Evolutionary conservation across 768 basidiomycete species (phyloP).

Genomic region (Lyophyllum atratum): DNA sequence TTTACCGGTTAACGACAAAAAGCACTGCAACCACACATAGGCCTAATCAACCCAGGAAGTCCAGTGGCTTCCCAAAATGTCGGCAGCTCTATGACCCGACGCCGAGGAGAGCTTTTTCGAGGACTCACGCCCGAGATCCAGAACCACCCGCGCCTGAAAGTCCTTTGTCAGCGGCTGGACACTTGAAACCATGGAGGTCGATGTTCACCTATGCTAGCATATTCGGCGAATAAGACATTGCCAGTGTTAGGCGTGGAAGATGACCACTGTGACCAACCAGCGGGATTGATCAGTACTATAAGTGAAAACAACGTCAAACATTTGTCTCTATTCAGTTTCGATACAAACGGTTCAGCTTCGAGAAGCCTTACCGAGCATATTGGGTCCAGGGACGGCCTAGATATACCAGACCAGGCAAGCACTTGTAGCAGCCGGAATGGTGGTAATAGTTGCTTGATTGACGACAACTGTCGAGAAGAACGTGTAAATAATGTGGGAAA

Average conservation of each 20-base stretch:
- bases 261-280: constrained; percentile 28
- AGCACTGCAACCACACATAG: constrained; percentile 14
- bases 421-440: constrained; percentile 17
- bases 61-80: constrained; percentile 23
- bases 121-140: constrained; percentile 26
- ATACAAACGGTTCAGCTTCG: background rate
- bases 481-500: background rate
- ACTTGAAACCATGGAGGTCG: background rate
- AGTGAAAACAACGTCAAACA: constrained; percentile 23
- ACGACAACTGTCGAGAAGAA: constrained; percentile 19
- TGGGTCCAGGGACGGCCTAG: constrained; percentile 10
- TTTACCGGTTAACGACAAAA: background rate
- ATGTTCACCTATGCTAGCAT: constrained; percentile 19
- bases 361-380: constrained; percentile 7
- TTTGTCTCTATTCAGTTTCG: background rate
- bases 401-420: constrained; percentile 22
- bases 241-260: constrained; percentile 27
- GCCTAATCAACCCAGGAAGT: constrained; percentile 24
- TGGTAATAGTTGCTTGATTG: constrained; percentile 21
- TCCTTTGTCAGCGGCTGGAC: background rate
- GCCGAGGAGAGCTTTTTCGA: constrained; percentile 21
- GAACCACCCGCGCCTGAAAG: constrained; percentile 22
- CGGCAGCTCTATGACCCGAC: constrained; percentile 20
- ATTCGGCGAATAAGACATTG: constrained; percentile 26
- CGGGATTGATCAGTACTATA: constrained; percentile 25